Evolutionary conservation across 2,329 filamentous ascomycete species (phyloP).

Genomic region (Coniochaeta hoffmannii): DNA sequence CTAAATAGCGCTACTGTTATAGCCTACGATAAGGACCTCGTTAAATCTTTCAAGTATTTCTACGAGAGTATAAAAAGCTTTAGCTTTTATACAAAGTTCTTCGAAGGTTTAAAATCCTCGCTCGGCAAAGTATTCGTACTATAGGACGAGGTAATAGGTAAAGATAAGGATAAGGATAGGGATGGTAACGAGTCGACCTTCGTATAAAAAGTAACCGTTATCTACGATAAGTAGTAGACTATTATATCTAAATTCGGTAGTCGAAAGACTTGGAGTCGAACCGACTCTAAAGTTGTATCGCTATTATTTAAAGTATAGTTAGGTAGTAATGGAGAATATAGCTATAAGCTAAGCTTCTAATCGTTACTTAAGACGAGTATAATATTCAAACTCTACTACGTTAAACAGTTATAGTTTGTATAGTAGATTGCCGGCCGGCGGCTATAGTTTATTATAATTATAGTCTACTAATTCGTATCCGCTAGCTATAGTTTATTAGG

Average conservation of each 20-base stretch:
- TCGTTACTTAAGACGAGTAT: conserved; percentile 42
- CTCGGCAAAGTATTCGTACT: conserved; percentile 19
- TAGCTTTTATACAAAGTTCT: conserved; percentile 20
- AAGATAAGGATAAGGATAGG: conserved; percentile 4
- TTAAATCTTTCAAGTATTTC: conserved; percentile 23
- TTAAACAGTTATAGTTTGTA: conserved; percentile 21
- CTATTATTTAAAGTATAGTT: conserved; percentile 20
- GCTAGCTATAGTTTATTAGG: too few species aligned
- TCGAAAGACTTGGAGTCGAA: conserved; percentile 3
- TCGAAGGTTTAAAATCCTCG: conserved; percentile 24
- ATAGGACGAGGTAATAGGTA: conserved; percentile 23
- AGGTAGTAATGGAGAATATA: conserved; percentile 7
- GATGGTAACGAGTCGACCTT: conserved; percentile 11
- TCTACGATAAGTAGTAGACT: conserved; percentile 33
- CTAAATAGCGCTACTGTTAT: conserved; percentile 11
- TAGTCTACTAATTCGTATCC: too few species aligned
- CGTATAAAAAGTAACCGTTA: conserved; percentile 20
- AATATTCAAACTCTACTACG: conserved; percentile 33
- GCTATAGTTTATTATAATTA: conserved; percentile 38
- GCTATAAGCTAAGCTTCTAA: conserved; percentile 30
- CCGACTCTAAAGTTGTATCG: conserved; percentile 17
- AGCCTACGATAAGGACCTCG: conserved; percentile 30
- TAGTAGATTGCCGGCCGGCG: conserved; percentile 44
- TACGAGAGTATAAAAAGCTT: conserved; percentile 20
- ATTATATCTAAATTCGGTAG: conserved; percentile 27